phyloP scores from a whole-genome alignment of 2,329 filamentous ascomycete genomes.

The Podosphaera aphanis region DNA sequence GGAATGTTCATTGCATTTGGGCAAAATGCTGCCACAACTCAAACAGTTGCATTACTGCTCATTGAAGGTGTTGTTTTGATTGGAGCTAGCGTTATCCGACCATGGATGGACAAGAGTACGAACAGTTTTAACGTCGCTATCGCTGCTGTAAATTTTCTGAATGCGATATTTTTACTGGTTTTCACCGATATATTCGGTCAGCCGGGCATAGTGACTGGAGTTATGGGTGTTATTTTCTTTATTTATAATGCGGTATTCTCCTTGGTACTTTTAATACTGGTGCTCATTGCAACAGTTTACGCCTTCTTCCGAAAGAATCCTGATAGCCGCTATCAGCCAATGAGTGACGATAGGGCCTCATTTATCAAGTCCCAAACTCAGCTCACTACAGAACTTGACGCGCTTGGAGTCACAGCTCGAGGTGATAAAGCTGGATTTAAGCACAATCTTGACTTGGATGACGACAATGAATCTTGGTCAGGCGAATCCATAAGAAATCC shows the following conservation, averaged over 20 bases:
- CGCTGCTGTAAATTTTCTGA: constrained; percentile 71
- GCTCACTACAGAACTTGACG: constrained; percentile 72
- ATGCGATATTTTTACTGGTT: constrained; percentile 68
- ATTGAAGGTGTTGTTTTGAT: constrained; percentile 64
- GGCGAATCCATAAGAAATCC: constrained; percentile 29
- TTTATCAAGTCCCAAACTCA: constrained; percentile 94
- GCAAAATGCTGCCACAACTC: constrained; percentile 45
- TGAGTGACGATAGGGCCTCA: constrained; percentile 85
- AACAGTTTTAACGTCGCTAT: constrained; percentile 94
- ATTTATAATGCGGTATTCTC: constrained; percentile 68
- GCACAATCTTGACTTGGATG: constrained; percentile 39
- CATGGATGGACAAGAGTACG: constrained; percentile 98
- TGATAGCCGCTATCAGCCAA: constrained; percentile 82
- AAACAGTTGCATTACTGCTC: constrained; percentile 62
- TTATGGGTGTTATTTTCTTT: constrained; percentile 78
- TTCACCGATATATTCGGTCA: constrained; percentile 74
- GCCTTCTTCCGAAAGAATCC: constrained; percentile 82
- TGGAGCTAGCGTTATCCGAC: constrained; percentile 54
- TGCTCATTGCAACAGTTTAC: constrained; percentile 54
- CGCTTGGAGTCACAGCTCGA: constrained; percentile 67
- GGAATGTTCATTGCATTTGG: constrained; percentile 68
- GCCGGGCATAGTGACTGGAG: constrained; percentile 60
- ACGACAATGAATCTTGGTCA: constrained; percentile 46
- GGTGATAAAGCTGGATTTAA: constrained; percentile 48
- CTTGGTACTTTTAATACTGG: constrained; percentile 58